phyloP scores from a whole-genome alignment of 1,284 basidiomycete species.

The Coniophora puteana region DNA sequence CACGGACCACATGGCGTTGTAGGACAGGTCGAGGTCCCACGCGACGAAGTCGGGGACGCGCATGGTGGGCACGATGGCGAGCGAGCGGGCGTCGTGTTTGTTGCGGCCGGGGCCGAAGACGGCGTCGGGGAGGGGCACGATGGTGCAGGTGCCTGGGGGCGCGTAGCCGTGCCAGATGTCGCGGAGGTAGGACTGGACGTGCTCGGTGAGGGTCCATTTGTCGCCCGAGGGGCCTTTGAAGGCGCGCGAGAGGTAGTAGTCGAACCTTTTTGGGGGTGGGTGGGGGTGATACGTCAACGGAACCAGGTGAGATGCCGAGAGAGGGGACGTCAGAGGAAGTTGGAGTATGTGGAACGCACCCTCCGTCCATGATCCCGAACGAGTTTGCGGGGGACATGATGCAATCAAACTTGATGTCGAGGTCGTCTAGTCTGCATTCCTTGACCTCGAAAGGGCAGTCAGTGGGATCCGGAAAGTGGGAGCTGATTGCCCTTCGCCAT shows the following conservation, averaged over 20 bases:
- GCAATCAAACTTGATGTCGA: too few relatives aligned
- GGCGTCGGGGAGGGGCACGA: conserved; percentile 7
- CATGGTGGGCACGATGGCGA: conserved; percentile 22
- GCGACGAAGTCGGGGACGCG: conserved; percentile 15
- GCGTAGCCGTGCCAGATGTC: conserved; percentile 11
- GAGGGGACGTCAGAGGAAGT: too few relatives aligned
- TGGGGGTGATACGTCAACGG: neutral
- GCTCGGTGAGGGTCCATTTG: conserved; percentile 1
- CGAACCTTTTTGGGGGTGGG: conserved; percentile 1
- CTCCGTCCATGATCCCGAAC: conserved; percentile 23
- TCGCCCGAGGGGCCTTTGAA: neutral
- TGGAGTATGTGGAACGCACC: conserved; percentile 16
- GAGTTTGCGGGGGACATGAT: conserved; percentile 20
- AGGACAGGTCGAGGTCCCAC: conserved; percentile 25
- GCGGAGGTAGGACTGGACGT: conserved; percentile 6
- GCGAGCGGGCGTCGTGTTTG: neutral
- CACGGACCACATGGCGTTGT: conserved; percentile 25
- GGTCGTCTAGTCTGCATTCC: too few relatives aligned
- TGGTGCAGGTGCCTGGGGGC: conserved; percentile 16
- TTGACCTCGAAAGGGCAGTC: too few relatives aligned
- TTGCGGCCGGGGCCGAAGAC: neutral
- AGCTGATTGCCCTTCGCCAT: too few relatives aligned
- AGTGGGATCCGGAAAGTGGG: too few relatives aligned
- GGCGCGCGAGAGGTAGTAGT: conserved; percentile 9
- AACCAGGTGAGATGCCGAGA: too few relatives aligned